Evolutionary conservation across 1,284 basidiomycete species (phyloP), one percentile per base, ranked within the genome.

Genomic region (Bjerkandera adusta): DNA sequence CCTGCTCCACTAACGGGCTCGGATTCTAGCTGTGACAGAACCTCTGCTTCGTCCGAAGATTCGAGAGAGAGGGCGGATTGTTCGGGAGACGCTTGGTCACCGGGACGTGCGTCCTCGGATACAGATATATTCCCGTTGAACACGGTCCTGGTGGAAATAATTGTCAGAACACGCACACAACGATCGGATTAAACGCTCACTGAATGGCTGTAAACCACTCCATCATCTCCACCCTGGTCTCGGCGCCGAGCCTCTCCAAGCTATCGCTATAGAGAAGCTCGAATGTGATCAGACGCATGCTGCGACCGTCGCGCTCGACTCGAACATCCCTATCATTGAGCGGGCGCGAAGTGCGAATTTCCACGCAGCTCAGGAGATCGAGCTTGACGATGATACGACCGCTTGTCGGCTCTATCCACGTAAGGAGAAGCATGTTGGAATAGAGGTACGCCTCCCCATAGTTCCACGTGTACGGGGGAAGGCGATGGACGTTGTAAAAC

Each of bases 171-270:
- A 21, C 3, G 7, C 22, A 24, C 15, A 3, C 3, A 37, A 18
- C 43, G 3, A 24, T 24, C 13, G 18, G 15, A 27, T 33, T 32
- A 15, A n/a, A 15, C 7, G 33, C 49, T 30, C 38, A 50, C 49
- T 50, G 49, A 20, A 50, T 50, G 5, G 49, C 39, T 7, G 36
- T 26, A 25, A 50, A 50, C 49, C 49, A 50, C 2, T 47, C 49
- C 8, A 47, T 38, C 49, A 50, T 50, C 24, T 47, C 49, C 13
- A 22, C 39, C 20, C 42, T 12, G 13, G 45, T 42, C 44, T 50
- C 49, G 5, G 25, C 33, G 4, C 44, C 49, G 3, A 50, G 29
- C 4, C 49, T 38, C 26, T 50, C 49, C 16, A 50, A 26, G 13
- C 47, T 49, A 18, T 47, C 49, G 27, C 44, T 44, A 29, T 50